Evolutionary conservation across 257 asterid species (phyloP).

Genomic region (Ligustrum vulgare): DNA sequence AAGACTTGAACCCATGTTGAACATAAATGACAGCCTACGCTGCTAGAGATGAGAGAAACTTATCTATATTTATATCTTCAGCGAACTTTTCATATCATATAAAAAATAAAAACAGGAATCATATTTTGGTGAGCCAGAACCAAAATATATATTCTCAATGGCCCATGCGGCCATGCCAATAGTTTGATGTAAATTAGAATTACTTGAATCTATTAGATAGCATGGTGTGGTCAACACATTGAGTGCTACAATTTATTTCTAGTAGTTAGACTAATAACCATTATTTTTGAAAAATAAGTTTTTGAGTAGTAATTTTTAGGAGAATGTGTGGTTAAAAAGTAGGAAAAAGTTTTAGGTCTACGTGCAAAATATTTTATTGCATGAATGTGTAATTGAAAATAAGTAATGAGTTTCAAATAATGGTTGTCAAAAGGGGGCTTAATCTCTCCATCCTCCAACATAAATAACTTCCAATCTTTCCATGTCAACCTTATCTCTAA

Average conservation of each 20-base stretch:
- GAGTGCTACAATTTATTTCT: slow-evolving; percentile 3
- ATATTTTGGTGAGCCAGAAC: slow-evolving; percentile 8
- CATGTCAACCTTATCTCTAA: not conserved
- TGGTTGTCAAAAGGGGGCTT: no score
- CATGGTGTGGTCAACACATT: slow-evolving; percentile 8
- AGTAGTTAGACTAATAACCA: not conserved
- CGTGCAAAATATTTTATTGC: no score
- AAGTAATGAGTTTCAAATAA: no score
- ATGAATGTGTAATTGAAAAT: no score
- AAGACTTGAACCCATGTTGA: not conserved
- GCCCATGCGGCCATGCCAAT: not conserved
- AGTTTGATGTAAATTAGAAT: slow-evolving; percentile 4
- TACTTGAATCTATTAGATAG: slow-evolving; percentile 1
- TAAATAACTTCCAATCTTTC: slow-evolving; percentile 14
- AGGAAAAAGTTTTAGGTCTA: no score
- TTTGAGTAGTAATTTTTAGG: no score
- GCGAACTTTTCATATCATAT: not conserved
- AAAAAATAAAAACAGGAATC: slow-evolving; percentile 5
- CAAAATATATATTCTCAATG: slow-evolving; percentile 5
- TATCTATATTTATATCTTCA: not conserved
- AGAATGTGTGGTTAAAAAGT: no score
- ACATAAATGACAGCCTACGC: not conserved
- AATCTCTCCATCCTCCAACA: slow-evolving; percentile 3
- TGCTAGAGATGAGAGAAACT: not conserved
- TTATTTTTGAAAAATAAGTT: no score